Base-by-base conservation (phyloP, 305 asterid genomes). In the Fraxinus sp. region DNA sequence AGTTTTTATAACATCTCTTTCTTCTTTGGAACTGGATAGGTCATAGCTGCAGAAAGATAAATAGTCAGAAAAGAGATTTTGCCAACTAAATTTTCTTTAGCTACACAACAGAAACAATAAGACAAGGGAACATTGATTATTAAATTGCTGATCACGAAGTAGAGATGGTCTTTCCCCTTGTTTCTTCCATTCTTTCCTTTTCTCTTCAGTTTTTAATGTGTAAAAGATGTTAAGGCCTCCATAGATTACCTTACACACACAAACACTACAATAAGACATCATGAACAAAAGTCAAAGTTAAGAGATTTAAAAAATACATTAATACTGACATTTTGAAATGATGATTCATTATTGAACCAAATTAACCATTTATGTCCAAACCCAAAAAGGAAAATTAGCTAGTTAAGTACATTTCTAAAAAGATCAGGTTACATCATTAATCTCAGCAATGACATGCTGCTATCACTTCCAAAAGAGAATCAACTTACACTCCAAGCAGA, bases 401-500 rank as follows among this genome's bases (percentile, higher is more conserved):
- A n/a, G 75, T 64, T 71, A 57, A 37, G 78, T 4, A 79, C 57
- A 14, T 59, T 59, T 79, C 39, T 14, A 73, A 26, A 52, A 22
- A 71, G 36, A 16, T 33, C 55, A 41, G 70, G 79, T 72, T 49
- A 18, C 73, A 84, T 77, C 71, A 41, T 36, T 30, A 73, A 32
- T 70, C 87, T 81, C 80, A 75, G 46, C 59, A 78, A 8, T 11
- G 62, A 20, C 26, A 24, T 41, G 16, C 41, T n/a, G 66, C 55
- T 52, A 9, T 79, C 59, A 43, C 55, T 59, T 78, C 20, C 76
- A 84, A 46, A 86, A 81, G 81, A 37, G 75, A 86, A 84, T 77
- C 77, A 79, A 88, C 98, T 92, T 92, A 96, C 99, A 94, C 98
- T 91, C 99, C 99, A 57, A 96, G 98, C 43, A 96, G 99, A 84